phyloP scores from a whole-genome alignment of 768 basidiomycete species.

The Tephrocybe rancida region DNA sequence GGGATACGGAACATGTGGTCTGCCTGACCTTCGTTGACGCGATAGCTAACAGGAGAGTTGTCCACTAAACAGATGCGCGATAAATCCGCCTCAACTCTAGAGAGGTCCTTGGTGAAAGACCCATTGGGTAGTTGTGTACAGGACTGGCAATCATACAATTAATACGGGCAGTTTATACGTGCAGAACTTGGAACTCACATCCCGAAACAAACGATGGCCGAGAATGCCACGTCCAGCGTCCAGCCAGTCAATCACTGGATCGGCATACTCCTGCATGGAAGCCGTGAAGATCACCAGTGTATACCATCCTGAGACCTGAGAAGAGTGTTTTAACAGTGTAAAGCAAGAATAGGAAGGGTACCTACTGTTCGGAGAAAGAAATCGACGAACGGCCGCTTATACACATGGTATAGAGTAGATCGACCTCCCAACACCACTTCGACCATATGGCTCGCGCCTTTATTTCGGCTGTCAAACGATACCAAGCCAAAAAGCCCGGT shows the following conservation, averaged over 20 bases:
- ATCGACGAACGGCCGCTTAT: constrained; percentile 97
- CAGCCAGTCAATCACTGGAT: constrained; percentile 99
- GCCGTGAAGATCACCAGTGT: constrained; percentile 99
- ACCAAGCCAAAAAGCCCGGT: constrained; percentile 63
- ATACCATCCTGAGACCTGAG: constrained; percentile 96
- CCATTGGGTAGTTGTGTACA: constrained; percentile 93
- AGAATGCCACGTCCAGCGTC: constrained; percentile 94
- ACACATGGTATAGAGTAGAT: constrained; percentile 95
- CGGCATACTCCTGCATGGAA: constrained; percentile 99
- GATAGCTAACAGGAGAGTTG: constrained; percentile 94
- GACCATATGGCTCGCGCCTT: constrained; percentile 81
- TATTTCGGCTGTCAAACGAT: constrained; percentile 55
- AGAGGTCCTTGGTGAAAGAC: constrained; percentile 92
- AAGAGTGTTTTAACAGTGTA: constrained; percentile 15
- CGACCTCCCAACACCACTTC: constrained; percentile 90
- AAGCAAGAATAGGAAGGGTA: constrained; percentile 8
- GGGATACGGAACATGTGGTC: constrained; percentile 17
- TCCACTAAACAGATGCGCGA: constrained; percentile 94
- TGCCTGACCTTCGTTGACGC: constrained; percentile 81
- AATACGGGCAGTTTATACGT: not conserved
- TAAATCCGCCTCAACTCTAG: constrained; percentile 86
- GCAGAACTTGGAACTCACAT: constrained; percentile 55
- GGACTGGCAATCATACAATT: constrained; percentile 53
- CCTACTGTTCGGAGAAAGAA: constrained; percentile 87
- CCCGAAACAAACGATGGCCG: constrained; percentile 86